These are phyloP conservation scores for Termitomyces sp. DNA, from an alignment of 768 basidiomycete genomes.

Conservation along the genomic window DNA sequence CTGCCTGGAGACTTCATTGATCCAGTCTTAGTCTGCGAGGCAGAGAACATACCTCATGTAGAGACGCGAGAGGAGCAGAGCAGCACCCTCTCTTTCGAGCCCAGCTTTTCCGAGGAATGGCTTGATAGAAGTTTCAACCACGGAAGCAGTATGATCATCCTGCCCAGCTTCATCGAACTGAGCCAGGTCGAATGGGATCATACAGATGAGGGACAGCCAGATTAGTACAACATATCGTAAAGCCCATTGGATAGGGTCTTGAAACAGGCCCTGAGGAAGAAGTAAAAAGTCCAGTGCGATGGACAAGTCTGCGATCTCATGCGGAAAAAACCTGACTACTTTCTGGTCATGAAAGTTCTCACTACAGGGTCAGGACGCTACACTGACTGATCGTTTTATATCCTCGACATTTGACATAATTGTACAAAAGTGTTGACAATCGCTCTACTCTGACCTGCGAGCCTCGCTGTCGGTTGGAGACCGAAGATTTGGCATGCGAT, in stretches of 20 bases:
- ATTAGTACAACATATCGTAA: slow-evolving; percentile 79
- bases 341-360: slow-evolving; percentile 12
- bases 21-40: not conserved
- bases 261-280: slow-evolving; percentile 35
- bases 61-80: slow-evolving; percentile 72
- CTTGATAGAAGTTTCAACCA: slow-evolving; percentile 56
- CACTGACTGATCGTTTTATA: slow-evolving; percentile 86
- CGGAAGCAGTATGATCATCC: slow-evolving; percentile 47
- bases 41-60: slow-evolving; percentile 63
- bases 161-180: slow-evolving; percentile 69
- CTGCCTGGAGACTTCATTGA: slow-evolving; percentile 35
- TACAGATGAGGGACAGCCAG: slow-evolving; percentile 93
- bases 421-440: slow-evolving; percentile 63
- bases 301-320: slow-evolving; percentile 78
- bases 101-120: slow-evolving; percentile 61
- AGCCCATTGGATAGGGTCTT: slow-evolving; percentile 58
- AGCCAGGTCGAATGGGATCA: slow-evolving; percentile 87
- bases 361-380: not conserved
- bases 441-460: slow-evolving; percentile 40
- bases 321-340: slow-evolving; percentile 90
- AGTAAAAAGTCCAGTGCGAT: slow-evolving; percentile 66
- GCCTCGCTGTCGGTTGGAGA: slow-evolving; percentile 22
- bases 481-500: slow-evolving; percentile 39
- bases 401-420: slow-evolving; percentile 83
- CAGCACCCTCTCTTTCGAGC: slow-evolving; percentile 80